phyloP scores from a whole-genome alignment of 2,329 filamentous ascomycete genomes.

The Akanthomyces muscarius region DNA sequence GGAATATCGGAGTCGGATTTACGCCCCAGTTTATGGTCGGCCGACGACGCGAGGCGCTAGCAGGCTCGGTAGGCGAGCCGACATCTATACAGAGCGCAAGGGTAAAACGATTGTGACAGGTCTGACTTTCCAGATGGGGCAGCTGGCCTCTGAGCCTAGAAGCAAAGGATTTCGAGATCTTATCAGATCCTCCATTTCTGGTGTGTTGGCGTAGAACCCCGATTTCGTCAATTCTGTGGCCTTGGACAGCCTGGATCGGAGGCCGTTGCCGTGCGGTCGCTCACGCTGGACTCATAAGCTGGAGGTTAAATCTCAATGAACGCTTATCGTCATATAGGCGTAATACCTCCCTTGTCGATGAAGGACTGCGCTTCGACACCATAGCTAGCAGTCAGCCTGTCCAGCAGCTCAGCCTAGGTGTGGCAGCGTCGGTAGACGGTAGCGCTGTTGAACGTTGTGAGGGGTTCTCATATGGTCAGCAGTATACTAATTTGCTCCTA shows the following conservation, averaged over 20 bases:
- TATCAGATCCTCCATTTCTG: neutral
- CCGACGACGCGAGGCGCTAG: neutral
- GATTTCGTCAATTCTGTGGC: neutral
- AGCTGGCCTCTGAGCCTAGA: neutral
- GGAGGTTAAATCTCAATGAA: too few species aligned
- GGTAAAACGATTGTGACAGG: neutral
- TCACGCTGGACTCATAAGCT: neutral
- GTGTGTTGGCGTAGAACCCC: neutral
- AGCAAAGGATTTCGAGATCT: neutral
- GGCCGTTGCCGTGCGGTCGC: neutral
- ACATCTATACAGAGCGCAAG: neutral
- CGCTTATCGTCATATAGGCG: too few species aligned
- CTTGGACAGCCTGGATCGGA: neutral
- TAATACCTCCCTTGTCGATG: too few species aligned
- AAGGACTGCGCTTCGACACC: neutral
- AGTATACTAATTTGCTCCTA: too few species aligned
- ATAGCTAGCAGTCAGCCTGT: too few species aligned
- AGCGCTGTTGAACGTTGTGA: too few species aligned
- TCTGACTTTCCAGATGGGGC: neutral
- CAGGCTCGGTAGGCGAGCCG: neutral
- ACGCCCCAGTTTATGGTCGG: constrained; percentile 3
- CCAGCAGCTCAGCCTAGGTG: neutral
- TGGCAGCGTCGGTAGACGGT: neutral
- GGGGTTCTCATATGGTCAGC: too few species aligned
- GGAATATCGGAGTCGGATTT: constrained; percentile 2